These are phyloP conservation scores for Calocybe indica DNA, from an alignment of 768 basidiomycete species.

Conservation along the genomic window DNA sequence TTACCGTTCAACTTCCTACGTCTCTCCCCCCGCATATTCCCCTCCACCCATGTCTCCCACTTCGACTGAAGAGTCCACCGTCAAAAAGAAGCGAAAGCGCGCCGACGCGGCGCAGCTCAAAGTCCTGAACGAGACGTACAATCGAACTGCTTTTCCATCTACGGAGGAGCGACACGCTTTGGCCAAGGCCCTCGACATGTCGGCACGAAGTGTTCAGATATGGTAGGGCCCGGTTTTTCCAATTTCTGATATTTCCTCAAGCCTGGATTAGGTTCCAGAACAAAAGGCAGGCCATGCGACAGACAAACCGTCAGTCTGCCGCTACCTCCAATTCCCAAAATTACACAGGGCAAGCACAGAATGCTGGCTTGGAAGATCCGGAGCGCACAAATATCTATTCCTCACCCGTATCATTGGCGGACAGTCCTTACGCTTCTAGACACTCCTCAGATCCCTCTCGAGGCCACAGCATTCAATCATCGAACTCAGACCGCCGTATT, in stretches of 20 bases:
- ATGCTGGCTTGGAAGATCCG: slow-evolving; percentile 30
- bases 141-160: slow-evolving; percentile 80
- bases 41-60: slow-evolving; percentile 44
- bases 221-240: slow-evolving; percentile 43
- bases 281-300: slow-evolving; percentile 78
- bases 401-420: slow-evolving; percentile 12
- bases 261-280: slow-evolving; percentile 71
- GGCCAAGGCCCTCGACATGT: slow-evolving; percentile 77
- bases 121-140: slow-evolving; percentile 75
- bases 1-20: slow-evolving; percentile 34
- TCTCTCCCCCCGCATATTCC: slow-evolving; percentile 46
- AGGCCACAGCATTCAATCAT: slow-evolving; percentile 23
- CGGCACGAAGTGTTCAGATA: slow-evolving; percentile 80
- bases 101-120: slow-evolving; percentile 77
- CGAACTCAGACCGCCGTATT: no score
- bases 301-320: slow-evolving; percentile 64
- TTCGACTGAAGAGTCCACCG: slow-evolving; percentile 55
- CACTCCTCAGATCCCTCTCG: slow-evolving; percentile 34
- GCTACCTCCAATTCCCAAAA: slow-evolving; percentile 26
- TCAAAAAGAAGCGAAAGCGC: slow-evolving; percentile 86
- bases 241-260: slow-evolving; percentile 14
- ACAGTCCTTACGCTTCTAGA: slow-evolving; percentile 32
- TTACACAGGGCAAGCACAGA: slow-evolving; percentile 41
- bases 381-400: slow-evolving; percentile 28
- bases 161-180: slow-evolving; percentile 79